These are phyloP conservation scores for Melaleuca quinquenervia DNA, from an alignment of 345 rosid species.

Conservation along the genomic window DNA sequence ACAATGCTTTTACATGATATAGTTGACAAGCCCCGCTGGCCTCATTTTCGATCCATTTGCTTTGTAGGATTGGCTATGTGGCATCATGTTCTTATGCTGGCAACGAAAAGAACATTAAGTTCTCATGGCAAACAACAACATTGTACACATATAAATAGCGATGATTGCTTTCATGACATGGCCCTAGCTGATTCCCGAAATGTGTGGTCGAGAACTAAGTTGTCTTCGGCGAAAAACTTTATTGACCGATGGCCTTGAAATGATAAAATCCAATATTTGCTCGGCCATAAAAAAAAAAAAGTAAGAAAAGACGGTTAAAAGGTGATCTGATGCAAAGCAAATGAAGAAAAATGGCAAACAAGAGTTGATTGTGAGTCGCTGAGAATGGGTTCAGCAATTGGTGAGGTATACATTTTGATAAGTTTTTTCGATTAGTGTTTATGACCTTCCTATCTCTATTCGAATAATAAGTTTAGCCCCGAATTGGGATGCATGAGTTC, in stretches of 20 bases:
- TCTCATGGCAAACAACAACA: not conserved
- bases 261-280: not conserved
- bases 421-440: not conserved
- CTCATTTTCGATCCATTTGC: not conserved
- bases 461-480: accelerated
- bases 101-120: not conserved
- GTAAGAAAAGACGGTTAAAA: not conserved
- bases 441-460: not conserved
- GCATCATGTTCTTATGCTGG: not conserved
- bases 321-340: not conserved
- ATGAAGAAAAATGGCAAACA: not conserved
- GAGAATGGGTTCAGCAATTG: not conserved
- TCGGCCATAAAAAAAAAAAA: not conserved
- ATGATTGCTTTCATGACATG: not conserved
- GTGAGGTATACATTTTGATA: not conserved
- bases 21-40: not conserved
- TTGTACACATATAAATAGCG: not conserved
- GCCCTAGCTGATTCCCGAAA: not conserved
- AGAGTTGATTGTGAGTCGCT: not conserved
- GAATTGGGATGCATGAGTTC: accelerated
- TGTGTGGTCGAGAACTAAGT: not conserved
- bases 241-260: not conserved
- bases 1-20: not conserved
- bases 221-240: not conserved
- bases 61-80: not conserved